Percentiles rank a stretch among this genome's conserved stretches.
phyloP scores from a whole-genome alignment of 2,329 filamentous ascomycete species.

The Aplosporella prunicola region DNA sequence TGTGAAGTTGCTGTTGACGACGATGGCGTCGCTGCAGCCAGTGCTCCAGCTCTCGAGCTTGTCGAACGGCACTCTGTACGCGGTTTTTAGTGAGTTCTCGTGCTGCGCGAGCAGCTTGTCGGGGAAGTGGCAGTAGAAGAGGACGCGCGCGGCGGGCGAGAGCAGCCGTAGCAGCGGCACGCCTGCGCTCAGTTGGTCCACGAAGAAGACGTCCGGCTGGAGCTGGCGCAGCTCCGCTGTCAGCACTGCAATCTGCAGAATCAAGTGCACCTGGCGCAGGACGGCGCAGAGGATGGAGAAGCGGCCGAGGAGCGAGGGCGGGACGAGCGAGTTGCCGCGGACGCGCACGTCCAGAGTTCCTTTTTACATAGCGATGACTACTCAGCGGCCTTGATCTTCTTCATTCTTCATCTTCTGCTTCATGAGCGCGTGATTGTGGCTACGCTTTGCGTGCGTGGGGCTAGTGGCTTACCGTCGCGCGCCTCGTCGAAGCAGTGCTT shows the following conservation, averaged over 20 bases:
- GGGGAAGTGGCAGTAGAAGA: constrained; percentile 98
- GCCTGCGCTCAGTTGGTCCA: constrained; percentile 88
- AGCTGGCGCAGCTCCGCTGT: constrained; percentile 54
- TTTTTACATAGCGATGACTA: too few species aligned
- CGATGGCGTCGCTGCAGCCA: constrained; percentile 71
- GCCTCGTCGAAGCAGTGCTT: constrained; percentile 95
- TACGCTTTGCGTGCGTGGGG: constrained; percentile 22
- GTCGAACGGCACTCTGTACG: constrained; percentile 83
- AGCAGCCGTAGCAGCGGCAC: constrained; percentile 70
- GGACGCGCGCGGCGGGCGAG: constrained; percentile 54
- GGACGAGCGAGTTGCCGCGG: constrained; percentile 70
- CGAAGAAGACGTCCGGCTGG: constrained; percentile 64
- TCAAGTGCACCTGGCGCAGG: constrained; percentile 75
- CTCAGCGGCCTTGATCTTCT: too few species aligned
- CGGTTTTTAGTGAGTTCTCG: constrained; percentile 45
- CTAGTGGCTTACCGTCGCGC: constrained; percentile 62
- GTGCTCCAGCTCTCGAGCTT: constrained; percentile 84
- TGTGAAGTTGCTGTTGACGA: constrained; percentile 91
- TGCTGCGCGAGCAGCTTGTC: constrained; percentile 79
- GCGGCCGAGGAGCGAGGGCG: constrained; percentile 65
- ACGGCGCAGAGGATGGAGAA: constrained; percentile 90
- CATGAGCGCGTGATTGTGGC: constrained; percentile 10
- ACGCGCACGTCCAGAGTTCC: constrained; percentile 91
- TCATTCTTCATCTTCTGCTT: too few species aligned
- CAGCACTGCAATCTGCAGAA: constrained; percentile 54